Percentiles rank a stretch among this genome's conserved stretches.
These are phyloP conservation scores for Pogostemon cablin DNA, from an alignment of 257 asterid species.

Conservation along the genomic window DNA sequence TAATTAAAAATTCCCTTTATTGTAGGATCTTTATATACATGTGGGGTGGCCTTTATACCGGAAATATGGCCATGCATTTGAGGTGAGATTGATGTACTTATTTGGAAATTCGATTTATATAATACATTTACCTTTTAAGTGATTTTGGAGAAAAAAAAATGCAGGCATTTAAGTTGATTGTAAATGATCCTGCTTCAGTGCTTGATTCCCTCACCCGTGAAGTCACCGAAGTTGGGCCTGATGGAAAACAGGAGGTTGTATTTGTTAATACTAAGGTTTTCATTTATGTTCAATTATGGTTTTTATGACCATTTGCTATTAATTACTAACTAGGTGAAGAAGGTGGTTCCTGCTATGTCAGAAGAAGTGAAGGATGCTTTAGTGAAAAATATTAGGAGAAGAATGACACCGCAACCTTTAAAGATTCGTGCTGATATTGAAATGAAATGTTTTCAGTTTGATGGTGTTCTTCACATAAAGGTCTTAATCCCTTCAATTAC, in stretches of 20 bases:
- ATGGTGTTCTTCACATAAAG: constrained; percentile 96
- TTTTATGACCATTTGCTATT: background rate
- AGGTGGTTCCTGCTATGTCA: constrained; percentile 80
- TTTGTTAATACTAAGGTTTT: constrained; percentile 16
- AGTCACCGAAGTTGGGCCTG: constrained; percentile 86
- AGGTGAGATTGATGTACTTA: constrained; percentile 50
- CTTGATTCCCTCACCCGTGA: constrained; percentile 92
- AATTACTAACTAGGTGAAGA: constrained; percentile 56
- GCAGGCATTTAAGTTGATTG: constrained; percentile 87
- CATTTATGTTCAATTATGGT: background rate
- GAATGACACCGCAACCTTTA: constrained; percentile 96
- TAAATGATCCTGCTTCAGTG: constrained; percentile 86
- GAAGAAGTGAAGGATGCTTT: constrained; percentile 83
- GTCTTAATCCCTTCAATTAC: constrained; percentile 39
- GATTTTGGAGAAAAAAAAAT: constrained; percentile 19
- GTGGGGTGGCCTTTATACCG: constrained; percentile 95
- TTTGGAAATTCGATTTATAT: constrained; percentile 1
- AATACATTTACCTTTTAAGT: background rate
- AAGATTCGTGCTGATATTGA: constrained; percentile 91
- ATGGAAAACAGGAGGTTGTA: constrained; percentile 74
- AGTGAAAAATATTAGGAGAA: constrained; percentile 84
- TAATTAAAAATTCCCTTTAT: constrained; percentile 1
- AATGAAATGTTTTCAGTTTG: constrained; percentile 94
- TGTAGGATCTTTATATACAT: constrained; percentile 86
- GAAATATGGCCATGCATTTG: constrained; percentile 96